Conservation (phyloP, 2,329 filamentous ascomycete species). For the Aspergillus sp. region DNA sequence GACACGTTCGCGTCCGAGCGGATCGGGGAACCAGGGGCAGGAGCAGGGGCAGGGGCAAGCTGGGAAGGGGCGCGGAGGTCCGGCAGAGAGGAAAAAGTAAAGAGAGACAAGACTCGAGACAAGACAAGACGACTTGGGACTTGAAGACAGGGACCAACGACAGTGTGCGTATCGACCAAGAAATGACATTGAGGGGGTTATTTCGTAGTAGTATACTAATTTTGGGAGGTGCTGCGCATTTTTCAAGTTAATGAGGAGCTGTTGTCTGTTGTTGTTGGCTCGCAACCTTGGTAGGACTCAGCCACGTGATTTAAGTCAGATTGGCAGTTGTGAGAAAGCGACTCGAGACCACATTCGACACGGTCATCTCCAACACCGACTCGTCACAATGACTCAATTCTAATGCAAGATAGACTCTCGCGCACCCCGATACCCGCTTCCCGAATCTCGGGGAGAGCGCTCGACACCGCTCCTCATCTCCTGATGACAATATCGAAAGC, state of each 20-base stretch:
- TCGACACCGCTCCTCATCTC: constrained; percentile 8
- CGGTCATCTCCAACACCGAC: background rate
- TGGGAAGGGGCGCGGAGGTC: no score
- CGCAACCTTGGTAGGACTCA: background rate
- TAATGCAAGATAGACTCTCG: background rate
- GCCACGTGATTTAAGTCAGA: constrained; percentile 9
- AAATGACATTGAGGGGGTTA: background rate
- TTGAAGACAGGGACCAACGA: background rate
- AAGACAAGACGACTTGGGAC: background rate
- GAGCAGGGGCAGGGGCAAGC: background rate
- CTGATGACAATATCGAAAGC: background rate
- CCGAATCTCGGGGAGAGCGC: background rate
- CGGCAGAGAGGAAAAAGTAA: background rate
- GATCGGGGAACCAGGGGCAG: no score
- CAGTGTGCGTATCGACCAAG: background rate
- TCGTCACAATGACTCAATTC: background rate
- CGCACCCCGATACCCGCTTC: background rate
- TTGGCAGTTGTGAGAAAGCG: no score
- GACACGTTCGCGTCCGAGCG: background rate
- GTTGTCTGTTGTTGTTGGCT: background rate
- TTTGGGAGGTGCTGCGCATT: background rate
- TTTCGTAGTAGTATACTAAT: background rate
- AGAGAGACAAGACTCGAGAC: background rate
- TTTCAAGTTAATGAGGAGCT: background rate
- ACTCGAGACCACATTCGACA: no score